Evolutionary conservation across 208 protist genomes (phyloP), one percentile per base, ranked within the genome.

Genomic region (Trypanosoma cruzi): DNA sequence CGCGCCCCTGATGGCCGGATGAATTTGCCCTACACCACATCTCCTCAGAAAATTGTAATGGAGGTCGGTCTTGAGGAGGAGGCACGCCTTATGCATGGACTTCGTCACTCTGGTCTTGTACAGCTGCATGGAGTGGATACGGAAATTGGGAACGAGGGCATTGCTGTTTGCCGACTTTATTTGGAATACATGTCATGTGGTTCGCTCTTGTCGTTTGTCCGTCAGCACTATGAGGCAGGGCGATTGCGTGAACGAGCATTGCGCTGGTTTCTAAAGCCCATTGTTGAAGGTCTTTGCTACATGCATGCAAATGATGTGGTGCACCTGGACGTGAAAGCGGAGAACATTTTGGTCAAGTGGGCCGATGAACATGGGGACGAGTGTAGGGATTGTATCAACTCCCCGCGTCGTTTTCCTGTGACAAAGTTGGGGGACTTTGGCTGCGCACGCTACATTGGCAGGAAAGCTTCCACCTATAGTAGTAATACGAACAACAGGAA

Each of bases 51-150:
- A 42, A 14, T 59, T 13, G 31, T 14, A 4, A 13, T 31, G 3
- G 32, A 61, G 24, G 59, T 48, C 22, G 22, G 22, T 8, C 29
- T 95, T 24, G 55, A 69, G 20, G 59, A 63, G 22, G 89, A 96
- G 49, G 90, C 94, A 52, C 73, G 80, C 13, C 86, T 97, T 54
- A 75, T 93, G 75, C 89, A 85, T 55, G 88, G 89, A 53, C 50
- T 96, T 13, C 58, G 80, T 26, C 93, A 97, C 65, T 70, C 66
- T 1, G 91, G 95, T 69, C 60, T 96, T 46, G 88, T 97, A 1
- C 56, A 66, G n/a, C n/a, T n/a, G n/a, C 74, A 77, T 42, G 89
- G 90, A 26, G 83, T 93, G 29, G 90, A 96, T 60, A 75, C 69
- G 1, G 18, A 49, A 4, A 49, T 61, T 22, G 75, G 82, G 22